Conservation (phyloP, 2,329 filamentous ascomycete species). For the Monosporascus sp. region DNA sequence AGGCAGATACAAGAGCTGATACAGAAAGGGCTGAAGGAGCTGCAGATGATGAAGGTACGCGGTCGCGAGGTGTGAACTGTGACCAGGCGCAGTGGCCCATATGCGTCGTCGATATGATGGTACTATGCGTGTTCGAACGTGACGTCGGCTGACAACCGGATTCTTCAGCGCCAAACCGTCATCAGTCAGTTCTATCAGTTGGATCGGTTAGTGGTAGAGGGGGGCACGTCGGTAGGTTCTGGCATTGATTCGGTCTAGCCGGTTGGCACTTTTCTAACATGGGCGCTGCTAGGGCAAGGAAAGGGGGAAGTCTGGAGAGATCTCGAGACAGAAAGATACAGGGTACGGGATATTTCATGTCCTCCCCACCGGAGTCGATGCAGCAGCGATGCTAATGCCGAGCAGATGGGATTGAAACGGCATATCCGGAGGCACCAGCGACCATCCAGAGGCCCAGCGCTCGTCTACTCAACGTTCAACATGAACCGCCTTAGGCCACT, state of each 20-base stretch:
- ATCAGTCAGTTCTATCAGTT: slow-evolving; percentile 94
- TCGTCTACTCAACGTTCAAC: background rate
- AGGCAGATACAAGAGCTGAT: slow-evolving; percentile 81
- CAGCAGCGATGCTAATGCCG: background rate
- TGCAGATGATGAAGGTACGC: slow-evolving; percentile 84
- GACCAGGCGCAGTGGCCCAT: background rate
- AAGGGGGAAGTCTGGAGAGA: slow-evolving; percentile 58
- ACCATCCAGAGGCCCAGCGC: background rate
- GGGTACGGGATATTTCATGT: slow-evolving; percentile 50
- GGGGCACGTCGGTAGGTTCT: slow-evolving; percentile 67
- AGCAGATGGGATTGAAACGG: background rate
- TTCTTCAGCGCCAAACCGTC: slow-evolving; percentile 78
- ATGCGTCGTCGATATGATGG: no score
- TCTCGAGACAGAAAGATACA: slow-evolving; percentile 72
- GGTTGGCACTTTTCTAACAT: background rate
- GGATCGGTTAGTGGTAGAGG: slow-evolving; percentile 88
- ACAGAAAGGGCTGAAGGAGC: slow-evolving; percentile 79
- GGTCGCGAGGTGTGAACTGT: background rate
- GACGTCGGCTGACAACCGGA: background rate
- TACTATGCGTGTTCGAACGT: background rate
- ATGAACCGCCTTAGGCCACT: background rate
- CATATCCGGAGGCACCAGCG: background rate
- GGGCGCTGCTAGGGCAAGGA: slow-evolving; percentile 57
- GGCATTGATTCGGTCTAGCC: slow-evolving; percentile 10
- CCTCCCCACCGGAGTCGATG: background rate